Percentiles rank a stretch among this genome's conserved stretches.
Evolutionary conservation across 2,329 filamentous ascomycete genomes (phyloP).

Genomic region (Stagonosporopsis vannaccii): DNA sequence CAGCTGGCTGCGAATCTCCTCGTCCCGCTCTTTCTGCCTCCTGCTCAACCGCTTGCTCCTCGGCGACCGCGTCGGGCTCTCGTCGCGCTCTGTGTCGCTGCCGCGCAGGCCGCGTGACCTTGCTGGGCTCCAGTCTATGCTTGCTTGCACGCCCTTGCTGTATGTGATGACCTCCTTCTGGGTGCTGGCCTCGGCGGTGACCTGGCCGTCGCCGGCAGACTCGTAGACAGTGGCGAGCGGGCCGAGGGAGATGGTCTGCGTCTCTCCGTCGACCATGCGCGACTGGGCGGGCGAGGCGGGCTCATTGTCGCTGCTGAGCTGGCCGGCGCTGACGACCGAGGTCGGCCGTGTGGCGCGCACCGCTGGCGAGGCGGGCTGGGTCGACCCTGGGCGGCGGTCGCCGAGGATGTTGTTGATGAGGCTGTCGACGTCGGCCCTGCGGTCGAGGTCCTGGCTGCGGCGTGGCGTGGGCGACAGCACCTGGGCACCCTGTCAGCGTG

Average conservation of each 20-base stretch:
- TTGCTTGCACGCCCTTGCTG: slow-evolving; percentile 95
- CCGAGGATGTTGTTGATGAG: slow-evolving; percentile 85
- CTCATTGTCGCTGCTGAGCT: slow-evolving; percentile 74
- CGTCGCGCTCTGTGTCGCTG: slow-evolving; percentile 66
- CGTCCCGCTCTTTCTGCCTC: slow-evolving; percentile 81
- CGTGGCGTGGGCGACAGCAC: slow-evolving; percentile 74
- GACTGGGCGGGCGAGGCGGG: slow-evolving; percentile 25
- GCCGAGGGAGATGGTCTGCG: slow-evolving; percentile 76
- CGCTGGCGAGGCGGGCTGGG: slow-evolving; percentile 61
- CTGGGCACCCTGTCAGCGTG: slow-evolving; percentile 52
- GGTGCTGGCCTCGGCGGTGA: slow-evolving; percentile 72
- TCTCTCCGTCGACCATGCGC: slow-evolving; percentile 52
- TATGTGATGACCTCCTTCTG: slow-evolving; percentile 85
- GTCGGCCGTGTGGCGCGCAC: slow-evolving; percentile 75
- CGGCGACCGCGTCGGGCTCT: slow-evolving; percentile 62
- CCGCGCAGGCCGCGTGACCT: slow-evolving; percentile 62
- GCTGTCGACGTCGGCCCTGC: slow-evolving; percentile 72
- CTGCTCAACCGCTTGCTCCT: slow-evolving; percentile 77
- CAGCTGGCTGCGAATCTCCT: slow-evolving; percentile 85
- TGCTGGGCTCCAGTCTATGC: slow-evolving; percentile 71
- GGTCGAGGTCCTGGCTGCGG: slow-evolving; percentile 70
- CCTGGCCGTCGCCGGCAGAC: slow-evolving; percentile 69
- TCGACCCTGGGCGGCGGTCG: slow-evolving; percentile 75
- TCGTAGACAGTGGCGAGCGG: slow-evolving; percentile 81
- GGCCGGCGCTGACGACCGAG: slow-evolving; percentile 82